phyloP scores from a whole-genome alignment of 352 stramenopile species.

The Thalassiosira livingstoniorum region DNA sequence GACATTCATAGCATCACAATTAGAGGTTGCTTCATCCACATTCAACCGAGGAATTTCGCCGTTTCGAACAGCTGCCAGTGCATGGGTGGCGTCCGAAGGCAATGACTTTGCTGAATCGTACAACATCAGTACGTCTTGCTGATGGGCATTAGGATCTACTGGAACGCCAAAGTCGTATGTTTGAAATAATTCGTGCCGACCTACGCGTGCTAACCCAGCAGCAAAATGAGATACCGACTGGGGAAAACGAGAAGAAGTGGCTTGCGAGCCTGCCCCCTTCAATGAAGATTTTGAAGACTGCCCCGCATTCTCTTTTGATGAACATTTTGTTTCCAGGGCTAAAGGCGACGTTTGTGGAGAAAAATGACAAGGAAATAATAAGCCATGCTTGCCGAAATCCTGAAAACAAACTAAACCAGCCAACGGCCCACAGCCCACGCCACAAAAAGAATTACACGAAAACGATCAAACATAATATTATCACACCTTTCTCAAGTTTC shows the following conservation, averaged over 20 bases:
- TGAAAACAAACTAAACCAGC: neutral
- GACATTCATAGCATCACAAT: conserved; percentile 70
- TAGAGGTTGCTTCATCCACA: conserved; percentile 56
- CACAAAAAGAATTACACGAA: conserved; percentile 1
- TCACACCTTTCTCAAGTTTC: conserved; percentile 24
- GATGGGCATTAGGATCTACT: conserved; percentile 30
- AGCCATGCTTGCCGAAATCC: neutral
- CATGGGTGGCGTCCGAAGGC: conserved; percentile 20
- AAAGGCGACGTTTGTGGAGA: neutral
- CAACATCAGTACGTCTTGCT: conserved; percentile 63
- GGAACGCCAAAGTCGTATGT: conserved; percentile 74
- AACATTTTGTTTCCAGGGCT: conserved; percentile 1
- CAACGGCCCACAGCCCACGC: too few relatives aligned
- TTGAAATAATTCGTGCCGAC: conserved; percentile 63
- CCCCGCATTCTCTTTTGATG: neutral
- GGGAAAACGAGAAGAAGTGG: conserved; percentile 22
- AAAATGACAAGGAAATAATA: neutral
- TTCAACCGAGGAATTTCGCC: conserved; percentile 41
- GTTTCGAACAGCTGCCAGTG: conserved; percentile 2
- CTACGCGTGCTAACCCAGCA: conserved; percentile 48
- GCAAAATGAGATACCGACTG: conserved; percentile 45
- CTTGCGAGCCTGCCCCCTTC: neutral
- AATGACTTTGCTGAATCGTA: conserved; percentile 55
- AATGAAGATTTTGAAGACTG: neutral
- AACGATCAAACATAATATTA: neutral